phyloP scores from a whole-genome alignment of 78 protist genomes.

The Dictyostelium brefeldianum region DNA sequence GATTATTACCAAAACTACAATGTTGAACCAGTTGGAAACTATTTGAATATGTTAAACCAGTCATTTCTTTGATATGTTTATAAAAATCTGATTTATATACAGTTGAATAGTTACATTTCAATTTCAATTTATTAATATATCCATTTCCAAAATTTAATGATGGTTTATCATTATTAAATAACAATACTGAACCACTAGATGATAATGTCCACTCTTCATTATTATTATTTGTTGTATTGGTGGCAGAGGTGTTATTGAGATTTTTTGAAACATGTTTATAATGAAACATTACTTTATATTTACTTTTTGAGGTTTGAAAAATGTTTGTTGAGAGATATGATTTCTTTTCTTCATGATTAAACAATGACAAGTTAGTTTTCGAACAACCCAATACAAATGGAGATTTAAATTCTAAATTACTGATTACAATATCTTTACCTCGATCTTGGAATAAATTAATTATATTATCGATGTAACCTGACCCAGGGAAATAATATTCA shows the following conservation, averaged over 20 bases:
- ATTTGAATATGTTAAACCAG: background rate
- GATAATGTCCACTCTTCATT: background rate
- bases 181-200: background rate
- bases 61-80: background rate
- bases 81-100: background rate
- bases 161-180: background rate
- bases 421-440: background rate
- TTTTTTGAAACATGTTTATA: background rate
- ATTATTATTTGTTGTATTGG: too few relatives aligned
- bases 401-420: background rate
- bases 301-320: background rate
- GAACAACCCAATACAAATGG: background rate
- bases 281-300: background rate
- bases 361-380: too few relatives aligned
- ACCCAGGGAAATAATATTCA: background rate
- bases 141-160: background rate
- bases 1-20: background rate
- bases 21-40: background rate
- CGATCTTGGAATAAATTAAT: background rate
- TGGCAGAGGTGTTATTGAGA: too few relatives aligned
- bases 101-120: background rate
- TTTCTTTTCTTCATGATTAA: background rate
- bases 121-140: background rate
- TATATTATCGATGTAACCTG: conserved; percentile 5
- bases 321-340: background rate